A percentile compares a stretch with the other conserved stretches of the same genome.
Evolutionary conservation across 2,329 filamentous ascomycete species (phyloP).

Genomic region (Eutypella sp.): DNA sequence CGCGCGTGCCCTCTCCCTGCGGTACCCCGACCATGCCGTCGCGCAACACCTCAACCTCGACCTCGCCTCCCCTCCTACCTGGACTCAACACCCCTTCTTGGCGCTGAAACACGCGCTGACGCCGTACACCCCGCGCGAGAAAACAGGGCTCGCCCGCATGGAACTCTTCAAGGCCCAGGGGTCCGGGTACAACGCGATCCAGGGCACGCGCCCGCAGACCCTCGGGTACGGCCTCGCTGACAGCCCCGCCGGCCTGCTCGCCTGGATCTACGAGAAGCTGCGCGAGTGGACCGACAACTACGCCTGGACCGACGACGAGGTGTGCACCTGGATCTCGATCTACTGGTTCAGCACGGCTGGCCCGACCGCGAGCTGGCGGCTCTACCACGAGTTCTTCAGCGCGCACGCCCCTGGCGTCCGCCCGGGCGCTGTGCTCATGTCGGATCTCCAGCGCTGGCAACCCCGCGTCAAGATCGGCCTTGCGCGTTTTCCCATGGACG

Average conservation of each 20-base stretch:
- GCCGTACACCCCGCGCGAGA: conserved; percentile 45
- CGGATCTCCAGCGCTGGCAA: not conserved
- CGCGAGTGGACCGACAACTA: conserved; percentile 68
- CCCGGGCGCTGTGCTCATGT: not conserved
- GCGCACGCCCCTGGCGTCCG: not conserved
- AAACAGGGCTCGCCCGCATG: conserved; percentile 42
- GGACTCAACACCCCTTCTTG: not conserved
- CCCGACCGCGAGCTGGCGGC: conserved; percentile 26
- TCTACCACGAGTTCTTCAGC: not conserved
- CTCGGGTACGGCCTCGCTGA: conserved; percentile 62
- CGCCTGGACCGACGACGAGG: conserved; percentile 66
- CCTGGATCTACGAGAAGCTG: conserved; percentile 75
- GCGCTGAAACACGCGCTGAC: conserved; percentile 24
- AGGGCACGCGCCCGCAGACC: conserved; percentile 65
- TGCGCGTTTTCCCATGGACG: conserved; percentile 3
- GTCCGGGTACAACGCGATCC: conserved; percentile 49
- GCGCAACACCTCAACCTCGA: not conserved
- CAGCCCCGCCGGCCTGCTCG: conserved; percentile 60
- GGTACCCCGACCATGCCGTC: not conserved
- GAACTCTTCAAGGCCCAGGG: conserved; percentile 51
- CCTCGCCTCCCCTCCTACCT: not conserved
- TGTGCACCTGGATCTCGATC: conserved; percentile 67
- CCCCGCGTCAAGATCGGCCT: conserved; percentile 1
- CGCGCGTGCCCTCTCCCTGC: not conserved
- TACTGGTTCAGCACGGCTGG: conserved; percentile 66